phyloP scores from a whole-genome alignment of 1,284 basidiomycete species.

The Marasmius oreades region DNA sequence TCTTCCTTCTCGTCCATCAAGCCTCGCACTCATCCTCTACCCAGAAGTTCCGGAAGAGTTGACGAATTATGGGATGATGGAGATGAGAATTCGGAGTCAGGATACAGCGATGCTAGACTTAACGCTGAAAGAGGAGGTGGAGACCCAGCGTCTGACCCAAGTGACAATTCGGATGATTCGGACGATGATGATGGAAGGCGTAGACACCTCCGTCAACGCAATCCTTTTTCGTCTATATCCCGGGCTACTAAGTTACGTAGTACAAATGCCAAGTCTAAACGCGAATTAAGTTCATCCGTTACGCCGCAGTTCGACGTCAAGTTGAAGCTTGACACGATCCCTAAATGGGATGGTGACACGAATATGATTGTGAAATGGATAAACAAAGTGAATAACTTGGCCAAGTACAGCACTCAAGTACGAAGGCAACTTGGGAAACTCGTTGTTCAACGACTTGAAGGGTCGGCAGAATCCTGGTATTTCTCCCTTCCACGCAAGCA shows the following conservation, averaged over 20 bases:
- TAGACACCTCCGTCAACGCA: too few species aligned
- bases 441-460: neutral
- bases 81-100: too few species aligned
- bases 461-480: neutral
- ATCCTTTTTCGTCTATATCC: neutral
- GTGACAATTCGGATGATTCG: too few species aligned
- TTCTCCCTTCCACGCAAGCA: neutral
- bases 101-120: too few species aligned
- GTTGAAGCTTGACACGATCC: constrained; percentile 4
- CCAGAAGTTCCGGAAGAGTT: too few species aligned
- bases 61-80: too few species aligned
- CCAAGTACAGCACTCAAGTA: neutral
- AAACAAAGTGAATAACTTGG: constrained; percentile 3
- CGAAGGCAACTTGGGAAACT: neutral
- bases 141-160: too few species aligned
- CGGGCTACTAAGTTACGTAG: neutral
- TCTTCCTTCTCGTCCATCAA: too few species aligned
- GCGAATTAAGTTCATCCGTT: neutral
- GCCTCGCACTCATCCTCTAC: too few species aligned
- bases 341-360: constrained; percentile 7
- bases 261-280: neutral
- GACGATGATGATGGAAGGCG: too few species aligned
- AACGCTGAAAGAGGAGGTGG: too few species aligned
- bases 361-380: constrained; percentile 6
- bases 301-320: constrained; percentile 6